phyloP scores from a whole-genome alignment of 2,329 filamentous ascomycete species.

The Talaromyces sp. region DNA sequence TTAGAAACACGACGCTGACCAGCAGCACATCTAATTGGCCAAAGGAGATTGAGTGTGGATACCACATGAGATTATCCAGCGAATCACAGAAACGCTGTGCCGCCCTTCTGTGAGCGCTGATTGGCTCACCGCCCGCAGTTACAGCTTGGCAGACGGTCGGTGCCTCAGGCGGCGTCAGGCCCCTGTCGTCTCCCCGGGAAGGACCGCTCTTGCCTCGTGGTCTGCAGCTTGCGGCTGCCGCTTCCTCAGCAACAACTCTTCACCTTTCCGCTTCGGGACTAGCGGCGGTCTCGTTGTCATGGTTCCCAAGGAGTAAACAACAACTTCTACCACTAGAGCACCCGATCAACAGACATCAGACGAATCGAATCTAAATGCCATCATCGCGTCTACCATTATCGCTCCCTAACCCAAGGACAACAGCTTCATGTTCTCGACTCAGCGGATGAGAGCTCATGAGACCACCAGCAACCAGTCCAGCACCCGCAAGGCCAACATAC shows the following conservation, averaged over 20 bases:
- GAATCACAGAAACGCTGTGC: not conserved
- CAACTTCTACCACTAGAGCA: not conserved
- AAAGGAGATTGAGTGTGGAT: not conserved
- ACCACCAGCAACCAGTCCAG: constrained; percentile 12
- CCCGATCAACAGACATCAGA: not conserved
- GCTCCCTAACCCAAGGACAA: not conserved
- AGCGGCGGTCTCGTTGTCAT: constrained; percentile 13
- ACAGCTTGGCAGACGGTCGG: not conserved
- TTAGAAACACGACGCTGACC: not conserved
- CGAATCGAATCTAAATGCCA: not conserved
- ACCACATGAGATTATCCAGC: not conserved
- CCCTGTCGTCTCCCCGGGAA: constrained; percentile 6
- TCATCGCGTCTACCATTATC: not conserved
- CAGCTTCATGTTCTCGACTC: constrained; percentile 15
- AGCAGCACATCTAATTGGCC: not conserved
- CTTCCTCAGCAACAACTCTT: not conserved
- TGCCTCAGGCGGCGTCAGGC: constrained; percentile 5
- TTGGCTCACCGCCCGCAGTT: not conserved
- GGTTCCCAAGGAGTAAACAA: constrained; percentile 4
- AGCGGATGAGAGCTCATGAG: constrained; percentile 14
- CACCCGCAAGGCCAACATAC: constrained; percentile 16
- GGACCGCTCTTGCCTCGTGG: constrained; percentile 10
- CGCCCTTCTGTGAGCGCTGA: not conserved
- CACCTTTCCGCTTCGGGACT: not conserved
- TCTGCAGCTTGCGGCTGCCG: not conserved